Evolutionary conservation across 2,329 filamentous ascomycete species (phyloP).

Genomic region (Diplodia mutila): DNA sequence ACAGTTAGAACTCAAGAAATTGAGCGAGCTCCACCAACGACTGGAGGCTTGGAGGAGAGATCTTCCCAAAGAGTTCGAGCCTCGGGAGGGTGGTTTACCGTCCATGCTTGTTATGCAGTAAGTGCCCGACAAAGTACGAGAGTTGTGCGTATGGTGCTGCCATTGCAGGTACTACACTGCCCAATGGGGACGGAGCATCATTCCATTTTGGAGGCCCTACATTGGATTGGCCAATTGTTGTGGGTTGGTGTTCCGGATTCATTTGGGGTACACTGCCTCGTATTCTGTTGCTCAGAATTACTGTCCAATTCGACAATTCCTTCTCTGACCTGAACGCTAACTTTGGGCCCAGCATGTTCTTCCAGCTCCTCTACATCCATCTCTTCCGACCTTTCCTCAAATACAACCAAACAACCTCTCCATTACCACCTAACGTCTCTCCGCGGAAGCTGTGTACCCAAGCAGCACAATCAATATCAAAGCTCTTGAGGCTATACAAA

Average conservation of each 20-base stretch:
- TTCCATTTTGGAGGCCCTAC: not conserved
- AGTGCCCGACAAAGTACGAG: constrained; percentile 47
- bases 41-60: constrained; percentile 87
- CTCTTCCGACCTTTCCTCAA: constrained; percentile 94
- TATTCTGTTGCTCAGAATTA: not conserved
- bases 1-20: constrained; percentile 83
- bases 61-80: constrained; percentile 83
- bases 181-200: not conserved
- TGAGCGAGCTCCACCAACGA: constrained; percentile 87
- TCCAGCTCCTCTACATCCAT: constrained; percentile 92
- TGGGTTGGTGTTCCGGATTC: not conserved
- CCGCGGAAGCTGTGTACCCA: constrained; percentile 89
- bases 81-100: constrained; percentile 85
- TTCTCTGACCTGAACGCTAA: not conserved
- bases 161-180: not conserved
- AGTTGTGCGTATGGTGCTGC: too few species aligned
- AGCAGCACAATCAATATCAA: constrained; percentile 86
- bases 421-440: constrained; percentile 83
- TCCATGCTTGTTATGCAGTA: constrained; percentile 86
- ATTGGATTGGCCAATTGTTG: not conserved
- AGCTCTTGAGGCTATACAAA: constrained; percentile 92
- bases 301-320: not conserved
- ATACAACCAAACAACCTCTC: constrained; percentile 79
- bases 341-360: constrained; percentile 78
- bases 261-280: not conserved